Evolutionary conservation across 2,329 filamentous ascomycete species (phyloP), one percentile per base, ranked within the genome.

Genomic region (Microsporum ferrugineum): DNA sequence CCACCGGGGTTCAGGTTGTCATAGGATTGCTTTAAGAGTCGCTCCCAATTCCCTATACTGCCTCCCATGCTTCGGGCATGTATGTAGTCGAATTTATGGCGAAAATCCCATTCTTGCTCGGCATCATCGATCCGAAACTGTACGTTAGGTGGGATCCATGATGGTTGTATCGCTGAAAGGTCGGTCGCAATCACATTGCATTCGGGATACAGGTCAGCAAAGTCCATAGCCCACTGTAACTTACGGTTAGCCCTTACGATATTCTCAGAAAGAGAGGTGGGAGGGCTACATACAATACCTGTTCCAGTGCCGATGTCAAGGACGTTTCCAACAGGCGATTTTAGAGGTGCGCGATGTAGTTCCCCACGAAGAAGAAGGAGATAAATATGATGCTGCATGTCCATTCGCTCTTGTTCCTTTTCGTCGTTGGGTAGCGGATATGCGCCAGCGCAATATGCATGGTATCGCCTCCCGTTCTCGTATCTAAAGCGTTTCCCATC

Each of bases 281-380:
- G 8, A 3, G 3, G 38, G 38, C 38, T 12, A 39, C 38, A 12
- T 39, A 39, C 38, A 55, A 70, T 67, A 10, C 64, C 64, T 0
- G 78, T 80, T 12, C 79, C 79, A 0, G 79, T 82, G 2, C 79
- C 80, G 17, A 81, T 69, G 66, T 82, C 80, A 4, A 82, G 71
- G 23, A 78, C 75, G 27, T 74, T 71, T 43, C 71, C 72, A 1
- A 75, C 74, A 6, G 69, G 64, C 7, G 65, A 56, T 12, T 60
- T 59, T 29, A 77, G 65, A 1, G 75, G 75, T 2, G 76, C 74
- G 12, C 73, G 68, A 56, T 68, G 71, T 1, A 76, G 69, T n/a
- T 70, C 68, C 17, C 72, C 69, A 27, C 70, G 70, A n/a, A 77
- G 62, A 0, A 69, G 66, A 8, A 76, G 71, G n/a, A 70, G 72